phyloP scores from a whole-genome alignment of 768 basidiomycete species.

The Termitomyces bulborhizus region DNA sequence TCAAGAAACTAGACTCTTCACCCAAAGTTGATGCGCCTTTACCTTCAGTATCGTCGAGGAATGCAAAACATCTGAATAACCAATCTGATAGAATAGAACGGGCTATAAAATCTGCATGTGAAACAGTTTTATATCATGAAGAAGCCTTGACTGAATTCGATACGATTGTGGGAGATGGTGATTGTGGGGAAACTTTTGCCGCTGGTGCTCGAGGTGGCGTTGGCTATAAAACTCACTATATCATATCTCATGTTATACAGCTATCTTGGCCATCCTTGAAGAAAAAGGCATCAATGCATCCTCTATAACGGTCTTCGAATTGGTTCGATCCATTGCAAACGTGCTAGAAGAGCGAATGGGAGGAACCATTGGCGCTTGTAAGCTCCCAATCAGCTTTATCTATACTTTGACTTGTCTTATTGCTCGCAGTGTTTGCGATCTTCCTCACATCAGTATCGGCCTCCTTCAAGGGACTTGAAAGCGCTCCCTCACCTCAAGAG shows the following conservation, averaged over 20 bases:
- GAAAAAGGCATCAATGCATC: constrained; percentile 15
- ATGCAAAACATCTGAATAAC: background rate
- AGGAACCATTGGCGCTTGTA: constrained; percentile 47
- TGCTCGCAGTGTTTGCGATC: constrained; percentile 33
- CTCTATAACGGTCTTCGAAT: constrained; percentile 10
- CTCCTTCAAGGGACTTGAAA: constrained; percentile 8
- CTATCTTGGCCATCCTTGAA: background rate
- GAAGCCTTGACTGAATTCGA: constrained; percentile 52
- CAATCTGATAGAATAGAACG: constrained; percentile 14
- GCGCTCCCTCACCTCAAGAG: background rate
- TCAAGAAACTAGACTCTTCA: background rate
- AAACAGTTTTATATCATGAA: constrained; percentile 37
- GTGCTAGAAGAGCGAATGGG: constrained; percentile 48
- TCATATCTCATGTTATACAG: background rate
- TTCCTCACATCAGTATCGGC: constrained; percentile 33
- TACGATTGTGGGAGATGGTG: constrained; percentile 57
- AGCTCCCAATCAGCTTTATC: constrained; percentile 9
- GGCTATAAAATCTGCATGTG: constrained; percentile 32
- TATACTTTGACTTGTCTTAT: background rate
- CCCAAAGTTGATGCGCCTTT: background rate
- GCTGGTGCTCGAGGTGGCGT: constrained; percentile 33
- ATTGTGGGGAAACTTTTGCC: constrained; percentile 55
- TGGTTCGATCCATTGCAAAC: constrained; percentile 29
- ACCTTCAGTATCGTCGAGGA: background rate
- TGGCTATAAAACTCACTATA: background rate